Percentiles rank a stretch among this genome's conserved stretches.
These are phyloP conservation scores for Flaveria floridana DNA, from an alignment of 140 eudicot genomes.

Conservation along the genomic window DNA sequence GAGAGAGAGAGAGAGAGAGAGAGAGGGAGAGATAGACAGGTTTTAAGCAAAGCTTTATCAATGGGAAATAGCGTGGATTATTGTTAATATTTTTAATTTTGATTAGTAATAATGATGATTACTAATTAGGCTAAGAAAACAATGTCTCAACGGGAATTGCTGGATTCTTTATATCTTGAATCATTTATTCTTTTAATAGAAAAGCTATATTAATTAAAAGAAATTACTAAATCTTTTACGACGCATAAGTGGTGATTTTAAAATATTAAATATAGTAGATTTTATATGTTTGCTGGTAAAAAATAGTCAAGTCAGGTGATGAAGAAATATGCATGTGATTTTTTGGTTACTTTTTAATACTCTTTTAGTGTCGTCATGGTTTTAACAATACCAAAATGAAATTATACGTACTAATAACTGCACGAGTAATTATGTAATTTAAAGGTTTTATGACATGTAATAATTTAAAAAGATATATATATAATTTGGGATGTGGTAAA, in stretches of 20 bases:
- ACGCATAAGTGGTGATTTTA: too few species aligned
- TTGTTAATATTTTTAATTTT: background rate
- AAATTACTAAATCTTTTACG: too few species aligned
- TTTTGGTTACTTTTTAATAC: too few species aligned
- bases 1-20: constrained; percentile 14
- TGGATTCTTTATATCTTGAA: constrained; percentile 21
- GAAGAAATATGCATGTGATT: too few species aligned
- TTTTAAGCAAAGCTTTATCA: constrained; percentile 37
- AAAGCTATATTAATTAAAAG: too few species aligned
- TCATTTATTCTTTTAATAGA: background rate
- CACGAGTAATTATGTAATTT: background rate
- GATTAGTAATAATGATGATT: background rate
- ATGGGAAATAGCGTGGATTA: constrained; percentile 11
- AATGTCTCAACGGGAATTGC: constrained; percentile 7
- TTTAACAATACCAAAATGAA: background rate
- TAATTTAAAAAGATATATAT: too few species aligned
- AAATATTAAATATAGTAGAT: too few species aligned
- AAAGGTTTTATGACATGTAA: background rate
- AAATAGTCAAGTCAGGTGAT: too few species aligned
- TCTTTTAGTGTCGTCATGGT: background rate
- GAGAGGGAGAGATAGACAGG: constrained; percentile 39
- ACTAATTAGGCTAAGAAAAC: constrained; percentile 32
- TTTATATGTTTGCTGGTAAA: too few species aligned
- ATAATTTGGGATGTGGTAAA: too few species aligned
- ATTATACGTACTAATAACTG: background rate